A percentile compares a stretch with the other conserved stretches of the same genome.
These are phyloP conservation scores for Fusarium luffae DNA, from an alignment of 2,329 filamentous ascomycete species.

Conservation along the genomic window DNA sequence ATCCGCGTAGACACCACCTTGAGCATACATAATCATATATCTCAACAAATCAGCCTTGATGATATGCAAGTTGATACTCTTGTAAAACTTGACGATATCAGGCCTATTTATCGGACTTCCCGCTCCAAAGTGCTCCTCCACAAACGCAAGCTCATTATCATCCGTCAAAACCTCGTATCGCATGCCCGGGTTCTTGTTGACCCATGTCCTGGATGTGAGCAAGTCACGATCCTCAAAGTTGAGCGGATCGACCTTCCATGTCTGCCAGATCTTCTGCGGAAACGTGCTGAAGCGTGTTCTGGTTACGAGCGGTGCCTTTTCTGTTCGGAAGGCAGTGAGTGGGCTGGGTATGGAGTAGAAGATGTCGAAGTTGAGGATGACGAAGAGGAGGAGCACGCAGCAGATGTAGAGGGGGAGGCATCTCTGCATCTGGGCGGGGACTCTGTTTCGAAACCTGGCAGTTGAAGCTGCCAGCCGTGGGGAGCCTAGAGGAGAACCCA, in stretches of 20 bases:
- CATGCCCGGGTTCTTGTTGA: slow-evolving; percentile 71
- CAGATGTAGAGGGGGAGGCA: slow-evolving; percentile 59
- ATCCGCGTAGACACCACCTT: slow-evolving; percentile 79
- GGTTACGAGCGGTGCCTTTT: slow-evolving; percentile 13
- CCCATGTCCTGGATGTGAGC: slow-evolving; percentile 71
- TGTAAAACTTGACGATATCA: slow-evolving; percentile 72
- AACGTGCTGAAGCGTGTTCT: slow-evolving; percentile 54
- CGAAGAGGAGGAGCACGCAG: slow-evolving; percentile 57
- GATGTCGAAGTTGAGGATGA: slow-evolving; percentile 59
- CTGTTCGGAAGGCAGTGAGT: slow-evolving; percentile 25
- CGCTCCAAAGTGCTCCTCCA: slow-evolving; percentile 74
- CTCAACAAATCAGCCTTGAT: slow-evolving; percentile 75
- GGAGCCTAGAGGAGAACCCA: slow-evolving; percentile 51
- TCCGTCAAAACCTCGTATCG: slow-evolving; percentile 78
- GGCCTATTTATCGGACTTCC: slow-evolving; percentile 72
- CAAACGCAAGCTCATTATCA: slow-evolving; percentile 72
- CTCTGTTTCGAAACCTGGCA: slow-evolving; percentile 48
- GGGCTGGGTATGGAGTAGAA: slow-evolving; percentile 48
- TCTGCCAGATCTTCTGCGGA: slow-evolving; percentile 80
- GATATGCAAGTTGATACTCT: slow-evolving; percentile 69
- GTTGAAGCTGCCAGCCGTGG: slow-evolving; percentile 53
- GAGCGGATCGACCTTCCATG: slow-evolving; percentile 77
- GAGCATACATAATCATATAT: slow-evolving; percentile 77
- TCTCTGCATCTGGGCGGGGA: slow-evolving; percentile 62
- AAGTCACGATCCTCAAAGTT: slow-evolving; percentile 73